These are phyloP conservation scores for Ustilago cynodontis DNA, from an alignment of 1,284 basidiomycete species.

Conservation along the genomic window DNA sequence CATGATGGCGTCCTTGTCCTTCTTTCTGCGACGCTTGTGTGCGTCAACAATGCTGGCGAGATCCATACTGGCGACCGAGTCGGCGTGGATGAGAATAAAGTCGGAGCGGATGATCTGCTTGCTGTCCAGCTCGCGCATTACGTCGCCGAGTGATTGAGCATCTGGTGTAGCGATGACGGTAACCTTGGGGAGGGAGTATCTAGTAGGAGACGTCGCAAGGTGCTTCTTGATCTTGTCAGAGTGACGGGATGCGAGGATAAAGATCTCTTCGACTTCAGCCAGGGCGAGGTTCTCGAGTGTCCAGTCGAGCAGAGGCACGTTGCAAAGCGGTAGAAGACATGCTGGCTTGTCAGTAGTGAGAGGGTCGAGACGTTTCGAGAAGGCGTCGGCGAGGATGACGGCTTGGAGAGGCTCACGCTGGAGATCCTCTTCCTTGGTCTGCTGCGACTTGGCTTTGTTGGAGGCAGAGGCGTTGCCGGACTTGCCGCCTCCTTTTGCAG, in stretches of 20 bases:
- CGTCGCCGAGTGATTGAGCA: constrained; percentile 92
- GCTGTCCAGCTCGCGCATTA: constrained; percentile 94
- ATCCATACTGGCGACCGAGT: constrained; percentile 91
- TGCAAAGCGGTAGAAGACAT: constrained; percentile 92
- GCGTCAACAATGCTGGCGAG: constrained; percentile 88
- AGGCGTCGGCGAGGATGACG: constrained; percentile 92
- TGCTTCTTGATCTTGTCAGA: constrained; percentile 72
- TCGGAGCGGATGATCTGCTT: constrained; percentile 87
- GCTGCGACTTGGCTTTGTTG: constrained; percentile 43
- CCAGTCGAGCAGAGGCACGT: constrained; percentile 92
- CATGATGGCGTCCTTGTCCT: constrained; percentile 94
- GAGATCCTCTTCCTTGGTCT: constrained; percentile 56
- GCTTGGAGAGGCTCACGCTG: constrained; percentile 77
- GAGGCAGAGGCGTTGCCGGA: constrained; percentile 22
- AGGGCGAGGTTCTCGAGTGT: constrained; percentile 92
- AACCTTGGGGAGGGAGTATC: constrained; percentile 71
- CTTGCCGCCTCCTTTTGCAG: constrained; percentile 28
- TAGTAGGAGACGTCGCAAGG: constrained; percentile 73
- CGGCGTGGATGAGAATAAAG: constrained; percentile 83
- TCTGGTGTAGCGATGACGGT: constrained; percentile 87
- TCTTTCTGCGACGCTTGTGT: constrained; percentile 87
- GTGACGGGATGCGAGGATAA: constrained; percentile 80
- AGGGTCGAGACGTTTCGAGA: constrained; percentile 90
- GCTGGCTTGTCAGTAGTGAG: constrained; percentile 74
- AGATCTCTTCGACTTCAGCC: constrained; percentile 93